phyloP scores from a whole-genome alignment of 169 alveolate genomes.

The Cryptosporidium muris region DNA sequence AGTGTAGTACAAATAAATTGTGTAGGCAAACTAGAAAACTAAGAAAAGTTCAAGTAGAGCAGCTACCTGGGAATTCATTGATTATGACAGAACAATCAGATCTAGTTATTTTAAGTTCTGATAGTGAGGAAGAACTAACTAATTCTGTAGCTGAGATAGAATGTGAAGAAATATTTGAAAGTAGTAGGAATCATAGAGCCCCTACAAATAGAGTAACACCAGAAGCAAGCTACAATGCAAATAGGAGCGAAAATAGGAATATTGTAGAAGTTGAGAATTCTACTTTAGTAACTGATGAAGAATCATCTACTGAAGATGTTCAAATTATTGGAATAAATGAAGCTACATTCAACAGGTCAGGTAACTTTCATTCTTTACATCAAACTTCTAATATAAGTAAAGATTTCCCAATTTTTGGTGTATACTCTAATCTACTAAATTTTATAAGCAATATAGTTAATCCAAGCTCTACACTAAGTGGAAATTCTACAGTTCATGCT shows the following conservation, averaged over 20 bases:
- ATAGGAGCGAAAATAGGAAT: neutral
- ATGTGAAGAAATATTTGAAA: neutral
- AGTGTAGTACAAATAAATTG: no score
- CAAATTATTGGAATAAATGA: neutral
- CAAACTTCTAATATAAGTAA: neutral
- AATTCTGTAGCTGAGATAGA: neutral
- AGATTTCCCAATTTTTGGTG: slow-evolving; percentile 33
- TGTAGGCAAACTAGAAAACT: no score
- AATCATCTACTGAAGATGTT: neutral
- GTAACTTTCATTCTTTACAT: no score
- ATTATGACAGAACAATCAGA: neutral
- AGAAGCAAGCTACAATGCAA: neutral
- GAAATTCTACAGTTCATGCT: neutral
- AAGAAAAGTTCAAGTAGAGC: no score
- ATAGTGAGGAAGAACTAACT: slow-evolving; percentile 28
- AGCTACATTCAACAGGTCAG: no score
- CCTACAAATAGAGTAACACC: neutral
- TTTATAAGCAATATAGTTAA: slow-evolving; percentile 38
- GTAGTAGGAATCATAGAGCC: no score
- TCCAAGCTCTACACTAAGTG: neutral
- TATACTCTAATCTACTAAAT: slow-evolving; percentile 39
- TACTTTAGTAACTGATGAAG: slow-evolving; percentile 3
- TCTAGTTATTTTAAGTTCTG: slow-evolving; percentile 29
- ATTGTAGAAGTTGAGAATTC: neutral
- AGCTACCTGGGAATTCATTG: no score